phyloP scores from a whole-genome alignment of 192 early-diverging fungal genomes.

The Coemansia sp. region DNA sequence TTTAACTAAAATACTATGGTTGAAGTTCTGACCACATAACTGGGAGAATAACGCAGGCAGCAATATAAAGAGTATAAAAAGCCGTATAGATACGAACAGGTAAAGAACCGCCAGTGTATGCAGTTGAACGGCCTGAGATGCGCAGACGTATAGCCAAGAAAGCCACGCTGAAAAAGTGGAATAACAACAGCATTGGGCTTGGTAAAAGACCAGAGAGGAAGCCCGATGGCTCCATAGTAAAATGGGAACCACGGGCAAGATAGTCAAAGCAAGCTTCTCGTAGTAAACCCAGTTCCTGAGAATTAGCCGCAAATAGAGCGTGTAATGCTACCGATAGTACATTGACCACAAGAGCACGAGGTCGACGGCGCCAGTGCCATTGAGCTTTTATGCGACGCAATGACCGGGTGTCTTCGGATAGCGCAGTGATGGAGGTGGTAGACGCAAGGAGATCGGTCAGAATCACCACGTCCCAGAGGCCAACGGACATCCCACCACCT shows the following conservation, averaged over 20 bases:
- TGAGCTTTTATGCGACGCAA: conserved; percentile 50
- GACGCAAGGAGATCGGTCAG: conserved; percentile 56
- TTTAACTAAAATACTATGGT: background rate
- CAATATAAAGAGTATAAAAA: conserved; percentile 55
- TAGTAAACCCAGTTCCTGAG: conserved; percentile 65
- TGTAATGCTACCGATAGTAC: conserved; percentile 93
- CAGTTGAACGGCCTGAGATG: conserved; percentile 12
- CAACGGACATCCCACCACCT: conserved; percentile 97
- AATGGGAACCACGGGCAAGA: conserved; percentile 79
- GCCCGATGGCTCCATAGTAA: conserved; percentile 77
- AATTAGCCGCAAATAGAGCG: conserved; percentile 78
- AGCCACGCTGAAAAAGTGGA: conserved; percentile 94
- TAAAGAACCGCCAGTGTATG: conserved; percentile 23
- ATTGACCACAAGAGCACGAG: conserved; percentile 74
- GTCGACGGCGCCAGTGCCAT: conserved; percentile 79
- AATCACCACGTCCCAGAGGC: conserved; percentile 85
- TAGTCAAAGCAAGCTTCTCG: conserved; percentile 88
- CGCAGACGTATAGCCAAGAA: conserved; percentile 46
- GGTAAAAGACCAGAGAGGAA: conserved; percentile 81
- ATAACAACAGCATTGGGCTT: conserved; percentile 71
- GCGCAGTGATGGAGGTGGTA: conserved; percentile 32
- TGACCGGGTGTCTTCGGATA: conserved; percentile 37
- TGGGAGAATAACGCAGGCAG: conserved; percentile 55
- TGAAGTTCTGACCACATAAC: conserved; percentile 3
- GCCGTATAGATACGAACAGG: conserved; percentile 25